phyloP scores from a whole-genome alignment of 164 flowering plant genomes.

The Brasenia schreberi region DNA sequence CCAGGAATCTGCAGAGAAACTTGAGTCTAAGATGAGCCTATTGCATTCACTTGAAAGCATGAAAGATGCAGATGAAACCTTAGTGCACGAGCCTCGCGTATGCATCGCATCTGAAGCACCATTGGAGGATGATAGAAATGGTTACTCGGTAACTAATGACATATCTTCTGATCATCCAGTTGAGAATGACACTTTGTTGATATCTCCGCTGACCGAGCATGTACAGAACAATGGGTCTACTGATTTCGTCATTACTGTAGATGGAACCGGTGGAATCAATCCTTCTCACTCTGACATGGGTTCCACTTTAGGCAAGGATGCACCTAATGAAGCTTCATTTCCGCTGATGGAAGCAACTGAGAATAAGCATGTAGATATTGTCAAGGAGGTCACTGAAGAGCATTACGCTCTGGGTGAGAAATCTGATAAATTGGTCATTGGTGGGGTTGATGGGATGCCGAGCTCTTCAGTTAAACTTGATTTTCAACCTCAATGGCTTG shows the following conservation, averaged over 20 bases:
- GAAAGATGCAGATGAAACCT: neutral
- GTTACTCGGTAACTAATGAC: neutral
- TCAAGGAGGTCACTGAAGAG: neutral
- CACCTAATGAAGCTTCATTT: slow-evolving; percentile 6
- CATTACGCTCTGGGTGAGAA: neutral
- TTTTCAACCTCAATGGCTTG: neutral
- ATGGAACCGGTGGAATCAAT: neutral
- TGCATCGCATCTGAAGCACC: too few species aligned
- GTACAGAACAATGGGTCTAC: neutral
- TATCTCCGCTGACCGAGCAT: neutral
- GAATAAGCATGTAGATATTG: neutral
- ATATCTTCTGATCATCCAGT: neutral
- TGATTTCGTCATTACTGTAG: neutral
- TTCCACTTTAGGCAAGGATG: slow-evolving; percentile 13
- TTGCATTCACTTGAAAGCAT: neutral
- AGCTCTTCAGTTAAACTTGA: neutral
- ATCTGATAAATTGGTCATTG: neutral
- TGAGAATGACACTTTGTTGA: neutral
- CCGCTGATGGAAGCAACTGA: neutral
- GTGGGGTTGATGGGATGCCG: neutral
- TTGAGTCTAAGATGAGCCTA: neutral
- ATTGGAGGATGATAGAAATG: neutral
- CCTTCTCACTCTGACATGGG: neutral
- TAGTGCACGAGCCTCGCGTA: too few species aligned
- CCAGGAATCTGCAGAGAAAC: slow-evolving; percentile 14